Evolutionary conservation across 805 yeast species (phyloP), one percentile per base, ranked within the genome.

Genomic region (Cyberlindnera mrakii): DNA sequence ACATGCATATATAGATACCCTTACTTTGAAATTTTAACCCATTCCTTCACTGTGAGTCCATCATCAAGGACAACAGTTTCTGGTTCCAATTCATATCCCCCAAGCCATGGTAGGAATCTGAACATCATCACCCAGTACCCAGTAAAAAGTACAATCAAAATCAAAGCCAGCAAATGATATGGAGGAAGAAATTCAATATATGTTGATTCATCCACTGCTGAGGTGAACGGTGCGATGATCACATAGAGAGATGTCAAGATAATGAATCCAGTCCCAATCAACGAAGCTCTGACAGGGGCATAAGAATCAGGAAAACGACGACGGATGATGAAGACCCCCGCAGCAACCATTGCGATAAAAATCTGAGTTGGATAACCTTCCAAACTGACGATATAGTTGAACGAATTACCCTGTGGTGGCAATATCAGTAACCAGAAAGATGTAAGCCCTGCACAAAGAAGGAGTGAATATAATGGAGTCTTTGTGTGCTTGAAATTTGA

Each of bases 261-360:
- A 39, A 78, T 68, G 32, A 74, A 63, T 0, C 56, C 36, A 0
- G 79, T 74, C 1, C 85, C 84, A 0, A 71, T 9, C 2, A 65
- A 46, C 3, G 74, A 66, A 0, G 85, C 74, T 41, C 72, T 67
- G 11, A 80, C 75, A 3, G 78, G 72, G 0, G 85, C 76, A 20
- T 48, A 60, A 17, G 70, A 57, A 2, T 67, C 70, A 0, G 80
- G 78, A 39, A 73, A 67, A 41, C 78, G 64, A 29, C 49, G 62
- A 46, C 86, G 66, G 16, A 79, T 58, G 10, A 82, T 64, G 36
- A 80, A 72, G 0, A 82, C 54, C 0, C 89, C 90, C 8, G 75
- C 46, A 0, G 82, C 77, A 1, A 75, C 70, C 15, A 80, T 58
- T 0, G 73, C 69, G 15, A 75, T 60, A 44, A 79, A 79, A 6